Evolutionary conservation across 768 basidiomycete genomes (phyloP), one percentile per base, ranked within the genome.

Genomic region (Russula olivacea): DNA sequence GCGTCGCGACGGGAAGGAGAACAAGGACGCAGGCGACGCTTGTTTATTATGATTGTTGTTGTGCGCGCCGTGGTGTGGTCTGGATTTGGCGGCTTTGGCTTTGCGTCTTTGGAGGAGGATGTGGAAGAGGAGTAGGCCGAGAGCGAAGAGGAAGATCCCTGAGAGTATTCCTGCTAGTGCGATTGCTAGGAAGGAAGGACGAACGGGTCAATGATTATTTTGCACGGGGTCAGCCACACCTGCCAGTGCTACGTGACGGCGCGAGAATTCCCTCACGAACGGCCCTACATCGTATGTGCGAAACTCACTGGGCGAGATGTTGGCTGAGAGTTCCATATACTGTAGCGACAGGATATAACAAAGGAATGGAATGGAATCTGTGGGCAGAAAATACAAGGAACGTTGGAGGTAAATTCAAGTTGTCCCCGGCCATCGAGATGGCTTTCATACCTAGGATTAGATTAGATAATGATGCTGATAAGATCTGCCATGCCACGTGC

Each of bases 281-380:
- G 17, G 53, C 14, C 34, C 17, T 47, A 28, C 28, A 28, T 2
- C 3, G 45, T 11, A n/a, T 11, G 45, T 10, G 23, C 30, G 15
- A 41, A 28, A 64, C 63, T 64, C 63, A 64, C 63, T 45, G 10
- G 63, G 48, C 17, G 59, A 64, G 43, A 60, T 23, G 32, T 51
- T 51, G 30, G 17, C 36, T 3, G 54, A 11, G 14, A 21, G 17
- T 17, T 60, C 48, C 63, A 64, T 64, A 64, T 64, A 15, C 10
- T n/a, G 54, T 43, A 59, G 17, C 19, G 61, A 63, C 19, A 49
- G 49, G 17, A 12, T 45, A 17, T 45, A 17, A 40, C n/a, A 21
- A 58, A 63, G 17, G 51, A 58, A 40, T 9, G 56, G 32, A 21
- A 58, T 41, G 41, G 30, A 41, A 19, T 51, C 38, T 49, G 30